Percentiles rank a stretch among this genome's conserved stretches.
Evolutionary conservation across 2,329 filamentous ascomycete species (phyloP).

Genomic region (Colletotrichum plurivorum): DNA sequence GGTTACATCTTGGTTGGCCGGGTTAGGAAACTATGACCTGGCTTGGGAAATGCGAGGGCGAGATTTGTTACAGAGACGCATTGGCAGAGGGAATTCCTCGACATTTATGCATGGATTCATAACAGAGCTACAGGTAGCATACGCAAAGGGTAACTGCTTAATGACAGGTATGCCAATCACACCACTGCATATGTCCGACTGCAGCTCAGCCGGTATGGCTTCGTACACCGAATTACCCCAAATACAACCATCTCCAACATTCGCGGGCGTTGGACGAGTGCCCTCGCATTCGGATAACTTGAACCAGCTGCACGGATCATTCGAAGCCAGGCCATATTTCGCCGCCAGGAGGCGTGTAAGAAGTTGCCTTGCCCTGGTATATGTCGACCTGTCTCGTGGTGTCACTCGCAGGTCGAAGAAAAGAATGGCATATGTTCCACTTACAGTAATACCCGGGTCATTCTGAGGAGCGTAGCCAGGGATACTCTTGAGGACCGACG

Average conservation of each 20-base stretch:
- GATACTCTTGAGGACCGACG: slow-evolving; percentile 59
- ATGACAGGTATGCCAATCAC: too few species aligned
- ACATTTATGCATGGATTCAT: too few species aligned
- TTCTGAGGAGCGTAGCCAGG: slow-evolving; percentile 59
- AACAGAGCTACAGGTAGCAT: too few species aligned
- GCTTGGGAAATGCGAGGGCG: too few species aligned
- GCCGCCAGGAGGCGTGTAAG: slow-evolving; percentile 8
- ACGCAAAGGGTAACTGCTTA: too few species aligned
- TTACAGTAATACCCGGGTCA: slow-evolving; percentile 63
- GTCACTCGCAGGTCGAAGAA: background rate
- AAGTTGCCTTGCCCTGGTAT: slow-evolving; percentile 13
- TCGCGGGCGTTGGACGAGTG: background rate
- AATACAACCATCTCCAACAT: background rate
- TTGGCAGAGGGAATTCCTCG: too few species aligned
- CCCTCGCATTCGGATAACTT: background rate
- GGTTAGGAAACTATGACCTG: background rate
- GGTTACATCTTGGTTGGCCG: background rate
- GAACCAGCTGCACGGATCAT: background rate
- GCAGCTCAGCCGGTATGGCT: too few species aligned
- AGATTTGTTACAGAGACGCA: too few species aligned
- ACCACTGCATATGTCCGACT: too few species aligned
- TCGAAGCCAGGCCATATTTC: slow-evolving; percentile 12
- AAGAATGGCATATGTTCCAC: slow-evolving; percentile 25
- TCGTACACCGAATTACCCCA: too few species aligned
- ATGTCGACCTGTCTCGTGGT: slow-evolving; percentile 14